These are phyloP conservation scores for Colletotrichum tropicale DNA, from an alignment of 2,329 filamentous ascomycete genomes.

Conservation along the genomic window DNA sequence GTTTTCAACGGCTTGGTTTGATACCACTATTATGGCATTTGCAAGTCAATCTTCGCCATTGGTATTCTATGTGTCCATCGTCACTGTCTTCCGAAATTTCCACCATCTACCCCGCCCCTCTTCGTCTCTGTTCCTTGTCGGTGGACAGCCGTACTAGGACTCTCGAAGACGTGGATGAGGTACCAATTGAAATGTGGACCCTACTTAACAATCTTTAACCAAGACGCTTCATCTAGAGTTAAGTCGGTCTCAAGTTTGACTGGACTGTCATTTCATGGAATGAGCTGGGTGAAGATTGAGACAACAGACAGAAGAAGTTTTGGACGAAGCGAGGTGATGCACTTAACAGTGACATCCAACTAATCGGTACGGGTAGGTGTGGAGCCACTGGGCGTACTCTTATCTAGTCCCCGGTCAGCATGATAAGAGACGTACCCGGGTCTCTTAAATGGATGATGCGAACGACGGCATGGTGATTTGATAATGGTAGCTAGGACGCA, in stretches of 20 bases:
- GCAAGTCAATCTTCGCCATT: not conserved
- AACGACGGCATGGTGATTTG: constrained; percentile 16
- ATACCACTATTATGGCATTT: not conserved
- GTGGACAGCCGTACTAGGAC: fast-evolving
- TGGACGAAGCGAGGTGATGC: not conserved
- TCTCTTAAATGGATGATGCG: constrained; percentile 16
- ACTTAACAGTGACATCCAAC: not conserved
- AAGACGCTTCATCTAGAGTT: too few species aligned
- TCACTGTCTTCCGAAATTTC: not conserved
- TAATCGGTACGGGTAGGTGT: not conserved
- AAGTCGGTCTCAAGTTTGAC: not conserved
- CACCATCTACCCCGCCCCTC: not conserved
- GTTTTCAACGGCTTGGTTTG: fast-evolving
- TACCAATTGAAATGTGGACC: not conserved
- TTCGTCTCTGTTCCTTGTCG: not conserved
- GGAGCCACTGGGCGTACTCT: not conserved
- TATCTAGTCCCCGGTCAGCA: not conserved
- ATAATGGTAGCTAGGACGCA: not conserved
- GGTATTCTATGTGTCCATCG: fast-evolving
- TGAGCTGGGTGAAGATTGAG: not conserved
- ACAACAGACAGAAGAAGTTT: not conserved
- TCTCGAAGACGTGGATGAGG: not conserved
- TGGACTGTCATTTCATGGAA: not conserved
- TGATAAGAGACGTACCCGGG: constrained; percentile 9
- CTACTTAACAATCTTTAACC: fast-evolving